A percentile compares a stretch with the other conserved stretches of the same genome.
These are phyloP conservation scores for Penicillium sp. DNA, from an alignment of 2,329 filamentous ascomycete species.

Conservation along the genomic window DNA sequence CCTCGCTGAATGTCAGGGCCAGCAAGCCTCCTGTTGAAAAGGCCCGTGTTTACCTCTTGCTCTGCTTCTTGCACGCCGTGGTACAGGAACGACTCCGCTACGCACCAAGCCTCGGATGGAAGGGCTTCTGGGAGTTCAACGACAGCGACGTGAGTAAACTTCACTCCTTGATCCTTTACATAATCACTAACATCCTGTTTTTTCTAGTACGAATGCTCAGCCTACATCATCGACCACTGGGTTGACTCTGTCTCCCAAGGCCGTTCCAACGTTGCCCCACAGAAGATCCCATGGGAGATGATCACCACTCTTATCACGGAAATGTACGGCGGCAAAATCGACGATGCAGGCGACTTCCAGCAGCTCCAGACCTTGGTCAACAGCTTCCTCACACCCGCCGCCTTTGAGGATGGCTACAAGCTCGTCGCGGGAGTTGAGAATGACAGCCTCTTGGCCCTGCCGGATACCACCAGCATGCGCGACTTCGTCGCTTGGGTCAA, in stretches of 20 bases:
- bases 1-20: conserved; percentile 72
- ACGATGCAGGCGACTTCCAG: conserved; percentile 80
- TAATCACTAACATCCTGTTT: conserved; percentile 20
- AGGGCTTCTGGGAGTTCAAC: conserved; percentile 99
- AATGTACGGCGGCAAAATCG: conserved; percentile 97
- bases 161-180: background rate
- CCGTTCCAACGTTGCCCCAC: conserved; percentile 87
- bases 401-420: conserved; percentile 90
- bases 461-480: conserved; percentile 74
- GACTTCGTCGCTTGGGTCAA: conserved; percentile 94
- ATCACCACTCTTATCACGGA: conserved; percentile 85
- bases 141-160: conserved; percentile 85
- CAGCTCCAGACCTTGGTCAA: conserved; percentile 71
- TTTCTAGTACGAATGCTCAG: conserved; percentile 86
- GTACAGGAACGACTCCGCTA: conserved; percentile 93
- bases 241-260: conserved; percentile 77
- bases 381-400: conserved; percentile 76
- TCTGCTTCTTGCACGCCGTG: conserved; percentile 94
- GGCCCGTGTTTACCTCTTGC: conserved; percentile 80
- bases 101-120: conserved; percentile 91
- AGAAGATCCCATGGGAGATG: conserved; percentile 96
- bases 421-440: conserved; percentile 69
- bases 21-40: conserved; percentile 86
- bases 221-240: conserved; percentile 95
- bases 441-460: conserved; percentile 67